These are phyloP conservation scores for Fraxinus baroniana DNA, from an alignment of 305 asterid genomes.

Conservation along the genomic window DNA sequence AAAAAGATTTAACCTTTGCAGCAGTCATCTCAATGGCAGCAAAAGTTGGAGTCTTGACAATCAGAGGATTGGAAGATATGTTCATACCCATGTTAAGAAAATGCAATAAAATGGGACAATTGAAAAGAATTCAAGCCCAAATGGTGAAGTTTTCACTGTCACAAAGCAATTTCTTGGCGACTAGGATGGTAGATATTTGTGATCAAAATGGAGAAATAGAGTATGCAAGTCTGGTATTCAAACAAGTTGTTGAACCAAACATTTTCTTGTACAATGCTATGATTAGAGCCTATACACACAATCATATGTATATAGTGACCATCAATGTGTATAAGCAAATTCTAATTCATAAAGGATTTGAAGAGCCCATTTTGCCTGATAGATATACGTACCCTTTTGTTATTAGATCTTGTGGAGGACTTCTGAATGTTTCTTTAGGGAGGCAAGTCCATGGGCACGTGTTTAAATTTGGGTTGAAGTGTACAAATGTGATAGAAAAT, in stretches of 20 bases:
- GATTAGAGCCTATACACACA: constrained; percentile 56
- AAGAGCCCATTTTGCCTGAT: constrained; percentile 46
- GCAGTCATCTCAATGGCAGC: constrained; percentile 28
- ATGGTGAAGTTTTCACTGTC: constrained; percentile 54
- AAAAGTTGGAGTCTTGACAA: constrained; percentile 37
- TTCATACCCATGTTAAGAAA: constrained; percentile 50
- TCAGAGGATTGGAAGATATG: constrained; percentile 61
- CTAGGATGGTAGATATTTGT: constrained; percentile 76
- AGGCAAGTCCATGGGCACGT: constrained; percentile 69
- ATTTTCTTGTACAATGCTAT: constrained; percentile 61
- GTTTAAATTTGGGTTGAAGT: constrained; percentile 47
- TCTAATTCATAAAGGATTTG: constrained; percentile 29
- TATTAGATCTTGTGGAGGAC: constrained; percentile 66
- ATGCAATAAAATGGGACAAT: constrained; percentile 34
- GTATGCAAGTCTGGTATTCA: constrained; percentile 59
- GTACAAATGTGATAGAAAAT: constrained; percentile 39
- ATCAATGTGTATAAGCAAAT: constrained; percentile 44
- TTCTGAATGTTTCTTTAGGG: constrained; percentile 40
- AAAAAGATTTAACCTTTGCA: not conserved
- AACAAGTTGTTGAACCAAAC: constrained; percentile 54
- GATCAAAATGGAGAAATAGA: constrained; percentile 52
- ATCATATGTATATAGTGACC: constrained; percentile 33
- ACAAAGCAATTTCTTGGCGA: constrained; percentile 74
- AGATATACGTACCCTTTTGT: constrained; percentile 73
- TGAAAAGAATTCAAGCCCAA: constrained; percentile 74